Base-by-base conservation (phyloP, 805 yeast genomes). In the Diddensiella transvaalensis region DNA sequence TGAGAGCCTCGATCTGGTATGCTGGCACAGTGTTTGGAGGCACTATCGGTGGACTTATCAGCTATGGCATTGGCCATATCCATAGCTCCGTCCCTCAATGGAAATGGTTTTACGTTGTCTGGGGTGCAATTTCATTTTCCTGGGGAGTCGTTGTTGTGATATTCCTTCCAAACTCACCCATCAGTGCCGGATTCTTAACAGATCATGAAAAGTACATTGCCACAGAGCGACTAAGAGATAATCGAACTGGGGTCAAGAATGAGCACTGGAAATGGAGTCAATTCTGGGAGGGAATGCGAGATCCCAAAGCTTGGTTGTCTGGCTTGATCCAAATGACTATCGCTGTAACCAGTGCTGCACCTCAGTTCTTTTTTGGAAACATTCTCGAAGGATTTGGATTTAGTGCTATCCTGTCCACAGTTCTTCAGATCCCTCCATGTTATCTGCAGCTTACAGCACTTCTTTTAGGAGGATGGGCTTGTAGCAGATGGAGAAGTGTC, bases 41-140 rank as follows among this genome's bases (percentile, higher is more conserved):
- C 4, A 58, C 74, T 1, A 33, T 74, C 11, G 80, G 80, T 13
- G 71, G 72, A n/a, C 68, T 69, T 8, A 73, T 78, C 43, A 77
- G 80, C 1, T 77, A 76, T 57, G 79, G 77, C 2, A 53, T 73
- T 41, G 41, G 60, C 67, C 49, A 43, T 42, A 1, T 62, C 72
- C 54, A 60, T 54, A 54, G 3, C 61, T 58, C 13, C 68, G 63
- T 52, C 24, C 60, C 3, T 43, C 68, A 29, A 58, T 59, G 3
- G 44, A 71, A 77, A 48, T 87, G 85, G 45, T 75, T 79, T n/a
- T 75, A 73, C 64, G 72, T 81, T 23, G 73, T 80, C 46, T 71
- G 76, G 47, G 87, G 85, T 41, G 75, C 78, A 11, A 58, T 77
- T 36, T 77, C 85, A 0, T 64, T 79, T 19, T 29, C 73, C 13